Base-by-base conservation (phyloP, 805 yeast species). In the Sugiyamaella chiloensis region DNA sequence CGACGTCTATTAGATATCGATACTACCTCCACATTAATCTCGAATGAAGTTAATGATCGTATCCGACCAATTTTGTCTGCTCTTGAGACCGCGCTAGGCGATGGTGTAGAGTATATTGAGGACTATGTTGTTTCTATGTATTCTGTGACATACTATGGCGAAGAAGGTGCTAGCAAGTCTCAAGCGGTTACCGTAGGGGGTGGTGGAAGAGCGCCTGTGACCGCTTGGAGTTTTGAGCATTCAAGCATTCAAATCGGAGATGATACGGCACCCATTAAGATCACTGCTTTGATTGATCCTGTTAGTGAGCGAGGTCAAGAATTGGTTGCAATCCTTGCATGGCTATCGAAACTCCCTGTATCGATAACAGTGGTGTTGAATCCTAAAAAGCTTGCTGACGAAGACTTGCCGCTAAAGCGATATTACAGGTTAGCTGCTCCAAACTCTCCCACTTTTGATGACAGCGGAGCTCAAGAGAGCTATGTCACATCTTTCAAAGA, bases 231-330 rank as follows among this genome's bases (percentile, higher is more conserved):
- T 5, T 53, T 53, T 1, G 49, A 55, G 0, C 50, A 61, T 5
- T 71, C 74, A 24, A 64, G 67, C 12, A 61, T 87, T 16, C 84
- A 83, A 51, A 58, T 62, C 30, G 60, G 57, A 11, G 58, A 54
- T 30, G 63, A 61, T 7, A 50, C 54, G 0, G 47, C 60, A 2
- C 71, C 75, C 26, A 60, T 88, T 17, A 84, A 84, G 51, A 58
- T 89, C 3, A 63, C 78, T 3, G 68, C 85, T 0, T 64, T 85
- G 1, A 58, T 87, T 32, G 89, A 93, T 61, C 97, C 98, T 1
- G 63, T 80, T 1, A 76, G 78, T 50, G 90, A 85, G 55, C 57
- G 68, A 12, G 76, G 95, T 0, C 98, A 87, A 58, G 78, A 76
- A 42, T 58, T 80, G 6, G 55, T 84, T 0, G 67, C 83, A 0